Conservation (phyloP, 2,329 filamentous ascomycete genomes). For the Colletotrichum shisoi region DNA sequence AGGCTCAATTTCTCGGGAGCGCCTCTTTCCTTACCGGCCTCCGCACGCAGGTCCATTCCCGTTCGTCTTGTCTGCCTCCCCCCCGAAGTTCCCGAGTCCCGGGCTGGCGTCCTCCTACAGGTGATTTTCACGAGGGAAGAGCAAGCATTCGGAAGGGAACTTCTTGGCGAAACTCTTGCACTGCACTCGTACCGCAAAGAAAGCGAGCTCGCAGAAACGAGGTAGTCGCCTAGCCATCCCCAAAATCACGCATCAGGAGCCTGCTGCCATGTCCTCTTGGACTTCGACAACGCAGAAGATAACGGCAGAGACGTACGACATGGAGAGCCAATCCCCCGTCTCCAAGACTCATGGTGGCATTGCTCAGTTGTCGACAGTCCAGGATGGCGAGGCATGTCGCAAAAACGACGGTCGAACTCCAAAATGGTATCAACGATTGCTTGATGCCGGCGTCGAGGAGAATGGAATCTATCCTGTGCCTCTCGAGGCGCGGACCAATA, state of each 20-base stretch:
- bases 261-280: slow-evolving; percentile 22
- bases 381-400: slow-evolving; percentile 48
- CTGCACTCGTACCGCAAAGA: not conserved
- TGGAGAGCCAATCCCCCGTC: slow-evolving; percentile 31
- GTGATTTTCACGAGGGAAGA: too few relatives aligned
- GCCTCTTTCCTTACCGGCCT: slow-evolving; percentile 1
- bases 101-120: not conserved
- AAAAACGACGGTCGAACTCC: slow-evolving; percentile 44
- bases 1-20: slow-evolving; percentile 4
- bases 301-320: slow-evolving; percentile 17
- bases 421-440: slow-evolving; percentile 54
- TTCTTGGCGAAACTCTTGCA: not conserved
- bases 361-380: slow-evolving; percentile 41
- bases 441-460: slow-evolving; percentile 59
- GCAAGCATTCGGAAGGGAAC: not conserved
- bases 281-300: slow-evolving; percentile 29
- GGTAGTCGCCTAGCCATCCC: not conserved
- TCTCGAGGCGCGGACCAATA: slow-evolving; percentile 61
- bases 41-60: slow-evolving; percentile 3
- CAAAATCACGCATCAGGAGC: not conserved
- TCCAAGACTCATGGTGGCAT: slow-evolving; percentile 39
- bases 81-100: not conserved
- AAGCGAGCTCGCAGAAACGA: not conserved
- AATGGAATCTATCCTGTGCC: slow-evolving; percentile 66
- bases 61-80: not conserved